Conservation (phyloP, 177 flowering plant species). For the Vitis hybrid region DNA sequence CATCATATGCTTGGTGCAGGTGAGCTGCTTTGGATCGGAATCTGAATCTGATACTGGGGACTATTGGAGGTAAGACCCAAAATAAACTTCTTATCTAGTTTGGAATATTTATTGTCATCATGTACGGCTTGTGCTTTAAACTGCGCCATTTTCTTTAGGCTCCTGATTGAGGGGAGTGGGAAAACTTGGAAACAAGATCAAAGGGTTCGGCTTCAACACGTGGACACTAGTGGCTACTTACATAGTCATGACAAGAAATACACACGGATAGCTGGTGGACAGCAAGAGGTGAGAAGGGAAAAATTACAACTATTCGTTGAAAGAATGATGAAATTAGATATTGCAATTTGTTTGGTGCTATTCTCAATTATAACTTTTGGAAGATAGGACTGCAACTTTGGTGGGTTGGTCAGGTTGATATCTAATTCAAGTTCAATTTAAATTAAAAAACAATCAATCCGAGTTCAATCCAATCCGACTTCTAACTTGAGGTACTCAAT, state of each 20-base stretch:
- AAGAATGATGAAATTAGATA: neutral
- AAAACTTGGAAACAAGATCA: slow-evolving; percentile 97
- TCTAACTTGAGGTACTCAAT: no score
- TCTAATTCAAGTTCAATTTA: no score
- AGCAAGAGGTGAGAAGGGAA: slow-evolving; percentile 77
- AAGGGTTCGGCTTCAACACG: slow-evolving; percentile 86
- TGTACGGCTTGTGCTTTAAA: neutral
- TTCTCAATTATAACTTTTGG: neutral
- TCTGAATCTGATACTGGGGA: slow-evolving; percentile 90
- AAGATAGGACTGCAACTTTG: no score
- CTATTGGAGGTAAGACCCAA: slow-evolving; percentile 74
- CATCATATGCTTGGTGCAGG: slow-evolving; percentile 39
- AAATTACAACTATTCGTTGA: neutral
- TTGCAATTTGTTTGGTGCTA: neutral
- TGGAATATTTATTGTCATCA: neutral
- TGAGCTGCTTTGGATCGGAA: slow-evolving; percentile 96
- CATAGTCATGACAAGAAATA: slow-evolving; percentile 98
- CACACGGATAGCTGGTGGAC: slow-evolving; percentile 89
- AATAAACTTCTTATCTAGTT: neutral
- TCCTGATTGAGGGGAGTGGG: slow-evolving; percentile 84
- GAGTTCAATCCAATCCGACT: no score
- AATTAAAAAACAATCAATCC: no score
- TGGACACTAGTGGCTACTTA: slow-evolving; percentile 87
- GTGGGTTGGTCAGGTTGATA: no score
- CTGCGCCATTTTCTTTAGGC: slow-evolving; percentile 36